Percentiles rank a stretch among this genome's conserved stretches.
Conservation (phyloP, 305 asterid genomes). For the Ilex paraguariensis region DNA sequence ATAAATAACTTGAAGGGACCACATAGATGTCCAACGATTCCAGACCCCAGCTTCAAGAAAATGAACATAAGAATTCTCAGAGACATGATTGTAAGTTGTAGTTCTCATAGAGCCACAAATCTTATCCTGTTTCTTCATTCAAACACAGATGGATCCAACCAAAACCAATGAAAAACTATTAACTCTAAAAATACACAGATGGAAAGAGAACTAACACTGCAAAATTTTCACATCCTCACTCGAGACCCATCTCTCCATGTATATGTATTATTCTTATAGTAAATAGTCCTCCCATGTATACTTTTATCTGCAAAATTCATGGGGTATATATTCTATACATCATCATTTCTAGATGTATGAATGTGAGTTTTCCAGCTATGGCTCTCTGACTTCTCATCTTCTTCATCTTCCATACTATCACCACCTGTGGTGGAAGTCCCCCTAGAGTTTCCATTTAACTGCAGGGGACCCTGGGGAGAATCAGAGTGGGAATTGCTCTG, state of each 20-base stretch:
- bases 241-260: constrained; percentile 8
- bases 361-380: constrained; percentile 46
- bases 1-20: no score
- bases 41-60: no score
- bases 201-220: constrained; percentile 16
- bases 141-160: no score
- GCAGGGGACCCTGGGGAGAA: constrained; percentile 30
- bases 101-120: no score
- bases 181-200: background rate
- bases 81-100: no score
- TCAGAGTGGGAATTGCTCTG: constrained; percentile 14
- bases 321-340: constrained; percentile 16
- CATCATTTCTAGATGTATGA: constrained; percentile 20
- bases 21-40: no score
- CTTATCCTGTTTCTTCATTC: no score
- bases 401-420: constrained; percentile 28
- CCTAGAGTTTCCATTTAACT: constrained; percentile 1
- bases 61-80: no score
- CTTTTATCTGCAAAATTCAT: constrained; percentile 41
- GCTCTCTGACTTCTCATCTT: constrained; percentile 49
- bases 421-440: constrained; percentile 19
- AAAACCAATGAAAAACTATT: no score
- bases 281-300: constrained; percentile 24
- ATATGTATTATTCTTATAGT: constrained; percentile 26
- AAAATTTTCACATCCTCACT: constrained; percentile 21